Base-by-base conservation (phyloP, 495 filamentous ascomycete genomes). In the Schizothecium vesticola region DNA sequence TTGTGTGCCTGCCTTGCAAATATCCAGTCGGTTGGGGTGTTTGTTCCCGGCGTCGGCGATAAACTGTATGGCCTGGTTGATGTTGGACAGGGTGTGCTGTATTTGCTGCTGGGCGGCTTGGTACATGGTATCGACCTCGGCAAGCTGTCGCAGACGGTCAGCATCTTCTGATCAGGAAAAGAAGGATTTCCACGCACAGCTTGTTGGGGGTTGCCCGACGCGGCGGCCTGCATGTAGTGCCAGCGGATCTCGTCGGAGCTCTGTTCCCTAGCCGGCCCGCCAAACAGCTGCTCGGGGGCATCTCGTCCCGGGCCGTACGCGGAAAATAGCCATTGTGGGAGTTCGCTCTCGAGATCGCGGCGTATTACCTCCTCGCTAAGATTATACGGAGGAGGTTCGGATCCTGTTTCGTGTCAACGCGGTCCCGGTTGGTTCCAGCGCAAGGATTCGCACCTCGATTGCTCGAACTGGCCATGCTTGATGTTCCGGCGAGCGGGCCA, bases 231-330 rank as follows among this genome's bases (percentile, higher is more conserved):
- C 72, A 92, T 87, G 79, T 90, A 89, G 23, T 86, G 84, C 16
- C 93, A 62, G 64, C 92, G 85, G 61, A 93, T 82, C 74, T 97
- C 93, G 77, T 97, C 93, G 43, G 89, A 88, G 72, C 92, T 94
- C 71, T 92, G 88, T 77, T 97, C 93, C 23, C 91, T 82, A n/a
- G 85, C 81, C 57, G 84, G 83, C 7, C 92, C 92, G 22, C 91
- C 92, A 72, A 96, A 93, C 1, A 97, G 82, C 75, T 93, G 91
- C 13, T 86, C 85, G 1, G 93, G 93, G 1, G 88, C 88, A 64
- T 92, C 85, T 69, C 79, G 82, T 5, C 86, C 88, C 0, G 93
- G 92, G 7, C 86, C 90, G 77, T 94, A 97, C 51, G 87, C 84
- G 0, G 93, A 96, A n/a, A 96, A 85, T 13, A 92, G 84, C 91